Evolutionary conservation across 768 basidiomycete genomes (phyloP).

Genomic region (Mycena galopus): DNA sequence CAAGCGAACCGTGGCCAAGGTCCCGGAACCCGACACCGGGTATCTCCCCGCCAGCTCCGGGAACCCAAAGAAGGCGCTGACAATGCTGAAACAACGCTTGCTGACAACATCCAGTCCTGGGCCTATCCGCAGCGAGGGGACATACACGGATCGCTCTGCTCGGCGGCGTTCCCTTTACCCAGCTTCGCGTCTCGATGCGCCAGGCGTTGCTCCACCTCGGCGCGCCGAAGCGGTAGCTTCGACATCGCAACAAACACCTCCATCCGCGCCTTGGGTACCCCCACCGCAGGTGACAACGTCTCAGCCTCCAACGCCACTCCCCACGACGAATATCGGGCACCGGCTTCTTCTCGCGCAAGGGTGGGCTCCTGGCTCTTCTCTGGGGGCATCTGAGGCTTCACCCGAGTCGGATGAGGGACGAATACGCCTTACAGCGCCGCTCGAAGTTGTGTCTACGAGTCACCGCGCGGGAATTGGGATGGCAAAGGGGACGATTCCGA

Average conservation of each 20-base stretch:
- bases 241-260: slow-evolving; percentile 27
- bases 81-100: slow-evolving; percentile 73
- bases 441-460: slow-evolving; percentile 59
- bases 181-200: slow-evolving; percentile 63
- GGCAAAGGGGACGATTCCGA: slow-evolving; percentile 38
- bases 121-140: slow-evolving; percentile 34
- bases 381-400: slow-evolving; percentile 52
- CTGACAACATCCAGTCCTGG: slow-evolving; percentile 63
- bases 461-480: slow-evolving; percentile 72
- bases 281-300: slow-evolving; percentile 44
- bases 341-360: slow-evolving; percentile 79
- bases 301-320: slow-evolving; percentile 62
- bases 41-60: slow-evolving; percentile 43
- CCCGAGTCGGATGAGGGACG: slow-evolving; percentile 51
- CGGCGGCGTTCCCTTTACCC: slow-evolving; percentile 73
- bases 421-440: slow-evolving; percentile 66
- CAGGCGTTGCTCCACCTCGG: slow-evolving; percentile 55
- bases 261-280: slow-evolving; percentile 38
- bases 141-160: slow-evolving; percentile 79
- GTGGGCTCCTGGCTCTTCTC: slow-evolving; percentile 77
- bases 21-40: slow-evolving; percentile 44
- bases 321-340: slow-evolving; percentile 75
- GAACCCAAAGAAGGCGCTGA: slow-evolving; percentile 76
- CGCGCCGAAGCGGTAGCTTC: slow-evolving; percentile 20
- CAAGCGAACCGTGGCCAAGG: slow-evolving; percentile 44